Base-by-base conservation (phyloP, 352 stramenopile genomes). In the Phytophthora cajani region DNA sequence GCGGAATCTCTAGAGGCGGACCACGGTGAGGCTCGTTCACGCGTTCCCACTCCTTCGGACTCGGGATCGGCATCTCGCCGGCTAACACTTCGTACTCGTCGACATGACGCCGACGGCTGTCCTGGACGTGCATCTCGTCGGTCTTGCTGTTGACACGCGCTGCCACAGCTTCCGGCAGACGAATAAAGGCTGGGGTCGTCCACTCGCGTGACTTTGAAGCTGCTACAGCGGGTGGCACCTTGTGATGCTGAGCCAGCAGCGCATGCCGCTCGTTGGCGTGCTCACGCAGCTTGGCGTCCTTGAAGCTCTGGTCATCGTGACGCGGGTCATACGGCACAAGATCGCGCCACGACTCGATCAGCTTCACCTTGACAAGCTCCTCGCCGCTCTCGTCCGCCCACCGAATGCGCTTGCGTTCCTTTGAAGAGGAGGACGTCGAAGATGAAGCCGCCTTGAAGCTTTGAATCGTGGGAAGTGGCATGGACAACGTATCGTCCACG, bases 331-430 rank as follows among this genome's bases (percentile, higher is more conserved):
- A 74, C 27, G 87, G 74, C 44, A 94, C 81, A 62, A 91, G 77
- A 51, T 96, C 88, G 19, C 88, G 80, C 88, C 88, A 96, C 19
- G 88, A 96, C 67, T 96, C 88, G 42, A 96, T 96, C 16, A 94
- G 64, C 64, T 94, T 91, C 62, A 96, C 66, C 69, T 93, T 89
- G 25, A 91, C 81, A 8, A 96, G 80, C 11, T 94, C 88, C 44
- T 84, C 74, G 52, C 88, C 88, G 30, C 74, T 81, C 67, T 96
- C 82, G 61, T 96, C 88, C 0, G 88, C 88, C 88, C 88, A 96
- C 32, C 84, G 85, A 69, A 96, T 96, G 52, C 84, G 80, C 58
- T 91, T 91, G 51, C 74, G 55, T 47, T 78, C 71, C 51, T 77
- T 79, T 30, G 74, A 62, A 3, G 72, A 74, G 5, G 72, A 74